Base-by-base conservation (phyloP, 306 rosid genomes). In the Glycine tomentella region DNA sequence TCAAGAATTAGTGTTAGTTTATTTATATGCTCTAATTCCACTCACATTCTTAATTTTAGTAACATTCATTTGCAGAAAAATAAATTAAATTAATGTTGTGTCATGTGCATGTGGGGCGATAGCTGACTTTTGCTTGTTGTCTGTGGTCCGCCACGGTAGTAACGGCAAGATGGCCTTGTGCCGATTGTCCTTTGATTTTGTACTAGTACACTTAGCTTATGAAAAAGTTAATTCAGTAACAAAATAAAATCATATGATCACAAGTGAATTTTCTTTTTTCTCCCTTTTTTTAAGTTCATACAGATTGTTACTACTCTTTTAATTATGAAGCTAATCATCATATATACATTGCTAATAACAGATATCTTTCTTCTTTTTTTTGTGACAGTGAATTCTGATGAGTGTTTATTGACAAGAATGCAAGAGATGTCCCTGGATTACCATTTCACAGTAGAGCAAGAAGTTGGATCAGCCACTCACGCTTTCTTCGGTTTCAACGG, bases 401-500 rank as follows among this genome's bases (percentile, higher is more conserved):
- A 96, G 67, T 96, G 99, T 87, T 45, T 96, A 64, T 76, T 96
- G 86, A 92, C 99, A 73, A 93, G 99, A 78, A 96, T 96, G 99
- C 99, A 96, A 87, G 99, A 96, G 90, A 96, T 96, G 99, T 93
- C 98, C 3, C 53, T 96, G 86, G 98, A 96, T 88, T 96, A 96
- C 85, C 99, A 96, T 91, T 96, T 96, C 88, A 96, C 86, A 4
- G 98, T 96, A 40, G 99, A 96, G 79, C 99, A 96, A 93, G 99
- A 96, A 93, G 99, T 96, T 85, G 99, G 99, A 0, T 96, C 99
- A 63, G 92, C 98, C 12, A 96, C 99, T 36, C 98, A 96, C 82
- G 99, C 99, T 63, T 96, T 96, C 91, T 96, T 96, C 80, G 99
- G 99, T 65, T 96, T 96, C 88, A 96, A 96, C 38, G 99, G 99